A percentile compares a stretch with the other conserved stretches of the same genome.
These are phyloP conservation scores for Steccherinum ochraceum DNA, from an alignment of 768 basidiomycete genomes.

Conservation along the genomic window DNA sequence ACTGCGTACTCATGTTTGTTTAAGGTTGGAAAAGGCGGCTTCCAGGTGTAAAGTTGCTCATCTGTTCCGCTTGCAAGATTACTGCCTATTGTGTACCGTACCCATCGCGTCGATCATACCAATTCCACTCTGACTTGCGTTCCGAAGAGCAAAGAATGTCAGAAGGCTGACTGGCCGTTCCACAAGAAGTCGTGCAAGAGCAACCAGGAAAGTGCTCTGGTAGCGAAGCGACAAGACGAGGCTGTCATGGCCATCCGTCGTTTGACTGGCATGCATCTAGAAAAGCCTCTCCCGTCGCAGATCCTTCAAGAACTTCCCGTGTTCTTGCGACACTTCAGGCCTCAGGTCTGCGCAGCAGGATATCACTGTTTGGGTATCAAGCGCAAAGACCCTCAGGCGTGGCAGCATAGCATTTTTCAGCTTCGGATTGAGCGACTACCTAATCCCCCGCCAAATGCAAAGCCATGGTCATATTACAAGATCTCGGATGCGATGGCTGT, in stretches of 20 bases:
- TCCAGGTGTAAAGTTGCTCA: neutral
- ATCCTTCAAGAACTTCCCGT: slow-evolving; percentile 1
- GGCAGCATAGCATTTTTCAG: neutral
- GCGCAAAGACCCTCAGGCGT: neutral
- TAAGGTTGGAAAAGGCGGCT: slow-evolving; percentile 4
- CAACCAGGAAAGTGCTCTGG: neutral
- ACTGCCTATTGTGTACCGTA: slow-evolving; percentile 4
- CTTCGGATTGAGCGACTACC: slow-evolving; percentile 1
- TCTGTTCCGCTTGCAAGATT: slow-evolving; percentile 7
- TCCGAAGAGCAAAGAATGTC: slow-evolving; percentile 1
- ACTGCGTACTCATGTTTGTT: no score
- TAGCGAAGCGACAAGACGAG: neutral
- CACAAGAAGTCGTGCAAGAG: slow-evolving; percentile 5
- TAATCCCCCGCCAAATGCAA: neutral
- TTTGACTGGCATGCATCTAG: neutral
- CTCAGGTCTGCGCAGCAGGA: slow-evolving; percentile 2
- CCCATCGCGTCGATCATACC: neutral
- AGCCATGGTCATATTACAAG: slow-evolving; percentile 3
- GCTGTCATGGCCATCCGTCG: neutral
- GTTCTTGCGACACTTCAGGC: slow-evolving; percentile 4
- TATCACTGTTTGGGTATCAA: slow-evolving; percentile 2
- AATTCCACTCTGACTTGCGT: neutral
- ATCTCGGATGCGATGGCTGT: slow-evolving; percentile 1
- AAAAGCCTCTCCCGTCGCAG: neutral
- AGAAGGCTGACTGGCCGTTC: slow-evolving; percentile 5